These are phyloP conservation scores for Globisporangium okanoganense DNA, from an alignment of 352 stramenopile species.

Conservation along the genomic window DNA sequence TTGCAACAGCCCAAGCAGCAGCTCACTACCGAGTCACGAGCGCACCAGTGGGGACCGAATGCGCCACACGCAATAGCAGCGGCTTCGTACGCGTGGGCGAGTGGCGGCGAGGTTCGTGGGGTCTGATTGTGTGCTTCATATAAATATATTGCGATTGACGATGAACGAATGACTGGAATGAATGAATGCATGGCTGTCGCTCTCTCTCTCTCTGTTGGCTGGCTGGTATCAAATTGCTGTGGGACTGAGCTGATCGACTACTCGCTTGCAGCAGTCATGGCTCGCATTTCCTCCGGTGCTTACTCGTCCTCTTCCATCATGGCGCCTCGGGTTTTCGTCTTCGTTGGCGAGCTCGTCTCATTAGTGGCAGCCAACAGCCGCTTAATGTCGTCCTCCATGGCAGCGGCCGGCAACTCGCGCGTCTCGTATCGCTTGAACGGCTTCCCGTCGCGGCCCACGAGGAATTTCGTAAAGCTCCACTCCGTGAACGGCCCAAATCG, in stretches of 20 bases:
- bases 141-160: conserved; percentile 17
- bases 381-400: conserved; percentile 38
- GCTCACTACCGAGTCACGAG: background rate
- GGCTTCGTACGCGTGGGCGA: background rate
- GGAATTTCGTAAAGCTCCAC: conserved; percentile 76
- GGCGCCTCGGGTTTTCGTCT: background rate
- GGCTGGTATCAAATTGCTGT: background rate
- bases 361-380: conserved; percentile 17
- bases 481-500: conserved; percentile 36
- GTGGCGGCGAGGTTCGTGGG: background rate
- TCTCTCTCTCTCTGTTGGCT: background rate
- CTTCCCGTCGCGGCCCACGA: conserved; percentile 39
- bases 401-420: conserved; percentile 20
- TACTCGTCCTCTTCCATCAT: background rate
- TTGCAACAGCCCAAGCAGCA: background rate
- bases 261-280: background rate
- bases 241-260: background rate
- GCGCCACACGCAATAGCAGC: background rate
- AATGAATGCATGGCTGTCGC: background rate
- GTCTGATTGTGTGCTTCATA: conserved; percentile 7
- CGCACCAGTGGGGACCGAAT: background rate
- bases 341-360: background rate
- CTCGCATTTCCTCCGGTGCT: background rate
- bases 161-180: no score
- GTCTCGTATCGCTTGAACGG: conserved; percentile 41